A percentile compares a stretch with the other conserved stretches of the same genome.
Evolutionary conservation across 176 grass and related monocot species (phyloP).

Genomic region (Typha latifolia): DNA sequence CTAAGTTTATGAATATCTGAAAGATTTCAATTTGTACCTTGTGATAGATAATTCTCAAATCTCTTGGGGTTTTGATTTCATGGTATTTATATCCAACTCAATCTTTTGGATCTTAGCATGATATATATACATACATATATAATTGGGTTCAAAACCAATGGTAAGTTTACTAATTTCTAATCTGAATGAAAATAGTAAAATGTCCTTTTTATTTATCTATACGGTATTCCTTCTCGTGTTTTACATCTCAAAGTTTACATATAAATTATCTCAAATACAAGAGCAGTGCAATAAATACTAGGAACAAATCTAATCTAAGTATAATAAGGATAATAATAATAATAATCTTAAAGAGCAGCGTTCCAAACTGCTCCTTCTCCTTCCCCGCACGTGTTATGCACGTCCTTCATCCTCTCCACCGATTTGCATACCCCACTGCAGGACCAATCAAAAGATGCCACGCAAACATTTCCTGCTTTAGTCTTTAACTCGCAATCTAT

Average conservation of each 20-base stretch:
- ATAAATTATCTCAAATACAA: neutral
- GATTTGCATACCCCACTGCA: conserved; percentile 8
- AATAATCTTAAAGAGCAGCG: neutral
- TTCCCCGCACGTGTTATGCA: neutral
- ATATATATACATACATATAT: too few species aligned
- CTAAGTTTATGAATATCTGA: too few species aligned
- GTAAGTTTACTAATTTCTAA: too few species aligned
- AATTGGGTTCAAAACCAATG: too few species aligned
- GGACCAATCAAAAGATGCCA: conserved; percentile 2
- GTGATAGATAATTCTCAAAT: too few species aligned
- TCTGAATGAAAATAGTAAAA: too few species aligned
- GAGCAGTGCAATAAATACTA: neutral
- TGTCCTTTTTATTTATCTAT: too few species aligned
- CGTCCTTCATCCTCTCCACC: conserved; percentile 3
- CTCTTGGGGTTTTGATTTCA: too few species aligned
- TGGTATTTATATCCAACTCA: too few species aligned
- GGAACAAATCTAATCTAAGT: neutral
- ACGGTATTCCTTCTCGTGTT: neutral
- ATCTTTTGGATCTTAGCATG: too few species aligned
- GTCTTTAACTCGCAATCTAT: conserved; percentile 6
- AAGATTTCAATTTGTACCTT: too few species aligned
- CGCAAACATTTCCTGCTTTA: neutral
- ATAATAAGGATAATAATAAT: neutral
- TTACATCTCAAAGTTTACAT: neutral
- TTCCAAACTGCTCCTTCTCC: conserved; percentile 6